These are phyloP conservation scores for Colletotrichum cordylinicola DNA, from an alignment of 2,329 filamentous ascomycete genomes.

Conservation along the genomic window DNA sequence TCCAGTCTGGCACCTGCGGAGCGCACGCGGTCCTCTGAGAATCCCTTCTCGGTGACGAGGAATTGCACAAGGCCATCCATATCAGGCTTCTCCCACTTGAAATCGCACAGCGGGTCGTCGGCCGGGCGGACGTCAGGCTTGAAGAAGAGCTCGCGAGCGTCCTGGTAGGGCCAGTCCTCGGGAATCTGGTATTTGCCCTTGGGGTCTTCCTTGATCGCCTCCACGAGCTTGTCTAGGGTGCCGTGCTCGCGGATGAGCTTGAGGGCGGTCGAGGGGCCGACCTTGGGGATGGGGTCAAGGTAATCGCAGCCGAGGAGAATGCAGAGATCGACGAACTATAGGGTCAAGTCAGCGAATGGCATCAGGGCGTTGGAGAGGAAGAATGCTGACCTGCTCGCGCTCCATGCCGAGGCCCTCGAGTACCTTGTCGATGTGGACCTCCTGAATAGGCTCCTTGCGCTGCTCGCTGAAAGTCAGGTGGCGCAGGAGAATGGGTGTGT, in stretches of 20 bases:
- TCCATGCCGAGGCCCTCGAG: constrained; percentile 90
- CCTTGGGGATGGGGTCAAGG: constrained; percentile 92
- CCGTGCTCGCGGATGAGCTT: constrained; percentile 95
- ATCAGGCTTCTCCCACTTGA: constrained; percentile 97
- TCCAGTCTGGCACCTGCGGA: constrained; percentile 77
- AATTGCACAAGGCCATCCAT: constrained; percentile 89
- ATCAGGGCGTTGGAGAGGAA: background rate
- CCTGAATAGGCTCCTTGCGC: constrained; percentile 95
- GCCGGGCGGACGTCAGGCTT: constrained; percentile 86
- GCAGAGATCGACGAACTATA: constrained; percentile 91
- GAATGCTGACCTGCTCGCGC: constrained; percentile 70
- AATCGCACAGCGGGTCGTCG: constrained; percentile 87
- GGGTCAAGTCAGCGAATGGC: background rate
- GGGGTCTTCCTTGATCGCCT: constrained; percentile 75
- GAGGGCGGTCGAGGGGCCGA: constrained; percentile 89
- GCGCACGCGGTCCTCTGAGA: constrained; percentile 92
- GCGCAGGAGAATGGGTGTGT: constrained; percentile 86
- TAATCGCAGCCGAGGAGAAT: constrained; percentile 98
- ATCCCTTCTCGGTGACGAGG: constrained; percentile 92
- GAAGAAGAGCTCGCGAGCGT: constrained; percentile 91
- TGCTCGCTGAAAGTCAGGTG: constrained; percentile 98
- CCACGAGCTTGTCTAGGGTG: constrained; percentile 85
- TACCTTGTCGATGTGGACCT: constrained; percentile 88
- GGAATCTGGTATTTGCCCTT: constrained; percentile 85
- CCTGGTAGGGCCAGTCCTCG: constrained; percentile 95